A percentile compares a stretch with the other conserved stretches of the same genome.
phyloP scores from a whole-genome alignment of 768 basidiomycete genomes.

The Suillus cothurnatus region DNA sequence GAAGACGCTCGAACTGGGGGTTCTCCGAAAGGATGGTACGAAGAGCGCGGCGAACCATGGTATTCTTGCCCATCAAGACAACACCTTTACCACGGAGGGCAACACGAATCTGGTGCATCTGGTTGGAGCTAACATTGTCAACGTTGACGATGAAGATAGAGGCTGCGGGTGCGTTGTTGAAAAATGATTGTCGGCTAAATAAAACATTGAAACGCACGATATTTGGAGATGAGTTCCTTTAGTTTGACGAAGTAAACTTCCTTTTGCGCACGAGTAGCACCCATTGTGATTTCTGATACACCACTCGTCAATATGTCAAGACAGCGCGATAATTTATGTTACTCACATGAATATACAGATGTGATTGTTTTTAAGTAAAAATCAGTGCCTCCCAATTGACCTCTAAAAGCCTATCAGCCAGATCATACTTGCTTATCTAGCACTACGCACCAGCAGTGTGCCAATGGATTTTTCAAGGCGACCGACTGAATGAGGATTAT shows the following conservation, averaged over 20 bases:
- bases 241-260: slow-evolving; percentile 91
- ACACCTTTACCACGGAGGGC: slow-evolving; percentile 95
- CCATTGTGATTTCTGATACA: slow-evolving; percentile 62
- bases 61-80: slow-evolving; percentile 99
- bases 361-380: slow-evolving; percentile 21
- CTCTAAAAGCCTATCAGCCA: slow-evolving; percentile 48
- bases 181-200: not conserved
- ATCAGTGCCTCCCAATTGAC: slow-evolving; percentile 91
- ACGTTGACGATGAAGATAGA: slow-evolving; percentile 99
- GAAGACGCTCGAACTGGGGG: slow-evolving; percentile 95
- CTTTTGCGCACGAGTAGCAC: slow-evolving; percentile 89
- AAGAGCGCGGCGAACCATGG: slow-evolving; percentile 98
- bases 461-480: slow-evolving; percentile 97
- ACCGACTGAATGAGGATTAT: slow-evolving; percentile 31
- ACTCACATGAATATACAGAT: slow-evolving; percentile 31
- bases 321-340: not conserved
- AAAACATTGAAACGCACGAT: slow-evolving; percentile 59
- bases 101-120: slow-evolving; percentile 97
- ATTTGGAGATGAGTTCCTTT: slow-evolving; percentile 88
- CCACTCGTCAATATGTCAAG: not conserved
- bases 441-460: slow-evolving; percentile 62
- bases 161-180: slow-evolving; percentile 48
- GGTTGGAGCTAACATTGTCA: slow-evolving; percentile 99
- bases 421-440: not conserved
- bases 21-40: slow-evolving; percentile 86